A percentile compares a stretch with the other conserved stretches of the same genome.
These are phyloP conservation scores for Fusarium dlaminii DNA, from an alignment of 2,329 filamentous ascomycete species.

Conservation along the genomic window DNA sequence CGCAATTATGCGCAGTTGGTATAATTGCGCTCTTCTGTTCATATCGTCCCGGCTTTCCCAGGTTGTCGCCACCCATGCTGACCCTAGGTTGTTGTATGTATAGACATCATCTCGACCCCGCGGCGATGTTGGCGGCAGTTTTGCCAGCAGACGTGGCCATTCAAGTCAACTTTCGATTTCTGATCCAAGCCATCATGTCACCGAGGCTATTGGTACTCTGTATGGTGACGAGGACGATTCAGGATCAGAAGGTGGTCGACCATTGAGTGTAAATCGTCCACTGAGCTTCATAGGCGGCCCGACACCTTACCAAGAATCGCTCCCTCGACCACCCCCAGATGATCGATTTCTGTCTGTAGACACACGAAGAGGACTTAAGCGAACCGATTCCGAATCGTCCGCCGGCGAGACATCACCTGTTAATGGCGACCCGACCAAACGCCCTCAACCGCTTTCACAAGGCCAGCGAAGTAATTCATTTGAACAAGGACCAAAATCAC, in stretches of 20 bases:
- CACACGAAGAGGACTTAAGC: conserved; percentile 53
- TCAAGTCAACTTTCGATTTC: conserved; percentile 73
- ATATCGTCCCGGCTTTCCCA: not conserved
- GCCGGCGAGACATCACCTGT: conserved; percentile 42
- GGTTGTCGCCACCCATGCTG: conserved; percentile 35
- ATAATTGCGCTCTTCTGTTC: conserved; percentile 1
- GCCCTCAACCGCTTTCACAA: conserved; percentile 55
- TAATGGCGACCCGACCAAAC: conserved; percentile 50
- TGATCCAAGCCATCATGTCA: conserved; percentile 93
- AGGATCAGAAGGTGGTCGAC: conserved; percentile 65
- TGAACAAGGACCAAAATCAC: conserved; percentile 54
- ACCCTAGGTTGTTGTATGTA: conserved; percentile 30
- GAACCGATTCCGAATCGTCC: conserved; percentile 58
- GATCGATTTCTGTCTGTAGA: conserved; percentile 49
- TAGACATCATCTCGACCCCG: conserved; percentile 68
- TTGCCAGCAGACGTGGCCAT: conserved; percentile 68
- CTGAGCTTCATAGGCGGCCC: conserved; percentile 74
- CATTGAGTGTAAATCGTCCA: conserved; percentile 73
- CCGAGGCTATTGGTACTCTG: conserved; percentile 89
- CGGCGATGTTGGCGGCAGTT: conserved; percentile 64
- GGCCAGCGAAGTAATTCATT: conserved; percentile 54
- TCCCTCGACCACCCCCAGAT: conserved; percentile 48
- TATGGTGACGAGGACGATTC: conserved; percentile 81
- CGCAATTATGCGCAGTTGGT: not conserved
- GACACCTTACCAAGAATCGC: conserved; percentile 63